Percentiles rank a stretch among this genome's conserved stretches.
Conservation (phyloP, 305 asterid genomes). For the Salvia sclarea region DNA sequence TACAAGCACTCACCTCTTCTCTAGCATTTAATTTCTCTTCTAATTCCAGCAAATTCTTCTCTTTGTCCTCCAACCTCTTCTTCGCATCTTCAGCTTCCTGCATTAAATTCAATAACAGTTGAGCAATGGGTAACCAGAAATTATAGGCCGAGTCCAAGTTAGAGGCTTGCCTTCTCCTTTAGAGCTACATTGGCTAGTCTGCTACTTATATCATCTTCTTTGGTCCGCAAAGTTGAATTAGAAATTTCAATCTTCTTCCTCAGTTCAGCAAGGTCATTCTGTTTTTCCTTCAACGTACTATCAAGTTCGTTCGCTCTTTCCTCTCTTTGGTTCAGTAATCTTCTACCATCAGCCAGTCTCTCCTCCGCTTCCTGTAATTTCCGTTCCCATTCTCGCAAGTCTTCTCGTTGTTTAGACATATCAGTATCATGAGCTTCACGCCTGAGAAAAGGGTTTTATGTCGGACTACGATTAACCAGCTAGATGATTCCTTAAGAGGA, state of each 20-base stretch:
- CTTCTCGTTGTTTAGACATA: constrained; percentile 83
- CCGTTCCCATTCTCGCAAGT: constrained; percentile 82
- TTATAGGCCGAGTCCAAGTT: constrained; percentile 13
- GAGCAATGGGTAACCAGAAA: constrained; percentile 11
- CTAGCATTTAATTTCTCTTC: constrained; percentile 71
- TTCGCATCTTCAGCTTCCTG: constrained; percentile 74
- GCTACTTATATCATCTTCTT: constrained; percentile 76
- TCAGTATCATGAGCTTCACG: constrained; percentile 64
- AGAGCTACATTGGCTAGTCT: constrained; percentile 54
- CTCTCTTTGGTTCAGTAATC: constrained; percentile 93
- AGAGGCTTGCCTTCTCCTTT: constrained; percentile 71
- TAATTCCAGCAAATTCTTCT: constrained; percentile 64
- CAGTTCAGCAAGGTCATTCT: constrained; percentile 67
- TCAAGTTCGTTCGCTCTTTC: constrained; percentile 83
- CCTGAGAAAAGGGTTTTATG: constrained; percentile 46
- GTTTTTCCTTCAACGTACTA: constrained; percentile 63
- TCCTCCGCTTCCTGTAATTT: constrained; percentile 86
- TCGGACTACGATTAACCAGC: constrained; percentile 28
- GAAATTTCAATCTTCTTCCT: constrained; percentile 63
- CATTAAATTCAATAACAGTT: constrained; percentile 33
- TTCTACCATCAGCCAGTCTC: constrained; percentile 79
- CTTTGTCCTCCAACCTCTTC: constrained; percentile 69
- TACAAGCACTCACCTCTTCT: constrained; percentile 62
- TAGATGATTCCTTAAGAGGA: background rate
- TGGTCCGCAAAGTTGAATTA: constrained; percentile 59